Evolutionary conservation across 441 rosid genomes (phyloP).

Genomic region (Metrosideros polymorpha): DNA sequence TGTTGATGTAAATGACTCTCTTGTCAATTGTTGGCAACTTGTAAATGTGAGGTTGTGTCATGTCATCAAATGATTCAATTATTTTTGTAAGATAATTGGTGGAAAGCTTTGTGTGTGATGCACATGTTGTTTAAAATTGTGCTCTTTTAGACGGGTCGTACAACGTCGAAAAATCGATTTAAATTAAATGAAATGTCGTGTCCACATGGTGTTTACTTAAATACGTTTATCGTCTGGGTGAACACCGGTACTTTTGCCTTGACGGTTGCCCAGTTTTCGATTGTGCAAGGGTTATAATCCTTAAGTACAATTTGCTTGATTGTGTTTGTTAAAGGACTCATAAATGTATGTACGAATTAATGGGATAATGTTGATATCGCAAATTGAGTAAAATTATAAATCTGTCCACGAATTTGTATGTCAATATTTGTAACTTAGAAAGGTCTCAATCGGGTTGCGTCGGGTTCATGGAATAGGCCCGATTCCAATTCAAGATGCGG

Average conservation of each 20-base stretch:
- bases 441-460: background rate
- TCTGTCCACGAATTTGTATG: background rate
- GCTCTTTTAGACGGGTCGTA: background rate
- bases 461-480: background rate
- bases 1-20: background rate
- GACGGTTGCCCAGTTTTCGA: background rate
- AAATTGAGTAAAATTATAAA: background rate
- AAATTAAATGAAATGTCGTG: background rate
- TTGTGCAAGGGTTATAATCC: background rate
- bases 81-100: background rate
- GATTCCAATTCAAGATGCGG: background rate
- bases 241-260: background rate
- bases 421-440: background rate
- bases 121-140: background rate
- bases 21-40: background rate
- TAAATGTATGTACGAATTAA: background rate
- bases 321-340: background rate
- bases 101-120: background rate
- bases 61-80: background rate
- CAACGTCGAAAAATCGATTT: background rate
- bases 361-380: rapidly evolving
- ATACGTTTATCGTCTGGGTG: background rate
- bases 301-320: background rate
- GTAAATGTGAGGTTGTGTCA: background rate
- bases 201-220: background rate